Percentiles rank a stretch among this genome's conserved stretches.
These are phyloP conservation scores for Candida ponderosae DNA, from an alignment of 805 yeast species.

Conservation along the genomic window DNA sequence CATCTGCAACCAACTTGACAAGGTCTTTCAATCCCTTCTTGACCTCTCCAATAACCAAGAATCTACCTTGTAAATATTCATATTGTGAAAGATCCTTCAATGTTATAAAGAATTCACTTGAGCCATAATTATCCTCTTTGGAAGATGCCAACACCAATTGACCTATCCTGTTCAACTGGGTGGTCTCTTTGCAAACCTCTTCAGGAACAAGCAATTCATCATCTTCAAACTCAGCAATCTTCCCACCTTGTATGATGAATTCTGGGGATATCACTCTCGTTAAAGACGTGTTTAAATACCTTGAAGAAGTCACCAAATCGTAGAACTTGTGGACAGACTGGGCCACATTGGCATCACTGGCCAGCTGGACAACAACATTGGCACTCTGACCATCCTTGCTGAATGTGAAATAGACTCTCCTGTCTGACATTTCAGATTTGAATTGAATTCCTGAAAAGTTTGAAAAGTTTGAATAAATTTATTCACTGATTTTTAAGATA, in stretches of 20 bases:
- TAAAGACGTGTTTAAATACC: neutral
- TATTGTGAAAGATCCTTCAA: neutral
- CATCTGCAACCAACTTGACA: neutral
- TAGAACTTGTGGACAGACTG: neutral
- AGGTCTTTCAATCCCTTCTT: neutral
- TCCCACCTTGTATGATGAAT: constrained; percentile 2
- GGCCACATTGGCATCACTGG: neutral
- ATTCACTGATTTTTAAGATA: too few species aligned
- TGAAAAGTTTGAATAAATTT: too few species aligned
- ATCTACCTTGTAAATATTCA: neutral
- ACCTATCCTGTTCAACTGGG: neutral
- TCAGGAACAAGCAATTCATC: neutral
- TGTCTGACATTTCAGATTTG: neutral
- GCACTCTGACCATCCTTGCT: neutral
- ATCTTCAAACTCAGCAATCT: neutral
- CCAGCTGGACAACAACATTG: neutral
- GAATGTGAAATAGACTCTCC: neutral
- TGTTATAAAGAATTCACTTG: constrained; percentile 2
- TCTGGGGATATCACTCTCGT: constrained; percentile 1
- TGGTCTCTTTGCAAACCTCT: neutral
- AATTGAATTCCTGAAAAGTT: too few species aligned
- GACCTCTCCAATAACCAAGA: neutral
- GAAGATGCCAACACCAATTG: neutral
- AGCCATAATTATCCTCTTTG: neutral
- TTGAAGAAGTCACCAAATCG: neutral